phyloP scores from a whole-genome alignment of 495 filamentous ascomycete genomes.

The Neurospora sp. region DNA sequence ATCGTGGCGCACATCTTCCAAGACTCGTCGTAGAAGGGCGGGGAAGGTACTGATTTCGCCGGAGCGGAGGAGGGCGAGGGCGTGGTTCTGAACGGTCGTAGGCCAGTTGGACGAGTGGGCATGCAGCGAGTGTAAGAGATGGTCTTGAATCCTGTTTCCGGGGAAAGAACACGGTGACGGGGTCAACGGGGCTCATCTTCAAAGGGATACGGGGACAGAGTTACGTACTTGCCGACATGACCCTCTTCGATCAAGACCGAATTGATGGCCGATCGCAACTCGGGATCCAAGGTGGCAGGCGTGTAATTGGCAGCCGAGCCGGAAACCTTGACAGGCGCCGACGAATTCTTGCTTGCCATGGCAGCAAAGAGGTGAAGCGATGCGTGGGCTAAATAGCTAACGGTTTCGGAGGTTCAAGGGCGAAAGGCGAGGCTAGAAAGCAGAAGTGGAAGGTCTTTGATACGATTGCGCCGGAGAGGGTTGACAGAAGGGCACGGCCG shows the following conservation, averaged over 20 bases:
- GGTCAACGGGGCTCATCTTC: neutral
- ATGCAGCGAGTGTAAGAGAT: slow-evolving; percentile 43
- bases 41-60: slow-evolving; percentile 44
- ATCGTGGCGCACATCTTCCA: slow-evolving; percentile 44
- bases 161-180: neutral
- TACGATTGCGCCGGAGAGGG: neutral
- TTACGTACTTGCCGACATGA: slow-evolving; percentile 35
- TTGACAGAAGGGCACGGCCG: neutral
- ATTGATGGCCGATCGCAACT: slow-evolving; percentile 46
- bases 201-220: neutral
- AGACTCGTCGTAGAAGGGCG: slow-evolving; percentile 38
- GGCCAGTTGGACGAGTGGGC: slow-evolving; percentile 44
- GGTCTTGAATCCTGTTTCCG: slow-evolving; percentile 42
- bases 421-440: neutral
- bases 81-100: slow-evolving; percentile 39
- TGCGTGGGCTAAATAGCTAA: neutral
- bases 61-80: slow-evolving; percentile 40
- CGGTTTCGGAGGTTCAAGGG: neutral
- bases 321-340: slow-evolving; percentile 43
- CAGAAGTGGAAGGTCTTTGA: neutral
- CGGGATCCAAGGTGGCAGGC: slow-evolving; percentile 38
- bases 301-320: slow-evolving; percentile 39
- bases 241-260: slow-evolving; percentile 35
- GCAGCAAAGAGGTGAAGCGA: neutral
- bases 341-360: slow-evolving; percentile 33